These are phyloP conservation scores for Geosiphon pyriformis DNA, from an alignment of 192 early-diverging fungal genomes.

Conservation along the genomic window DNA sequence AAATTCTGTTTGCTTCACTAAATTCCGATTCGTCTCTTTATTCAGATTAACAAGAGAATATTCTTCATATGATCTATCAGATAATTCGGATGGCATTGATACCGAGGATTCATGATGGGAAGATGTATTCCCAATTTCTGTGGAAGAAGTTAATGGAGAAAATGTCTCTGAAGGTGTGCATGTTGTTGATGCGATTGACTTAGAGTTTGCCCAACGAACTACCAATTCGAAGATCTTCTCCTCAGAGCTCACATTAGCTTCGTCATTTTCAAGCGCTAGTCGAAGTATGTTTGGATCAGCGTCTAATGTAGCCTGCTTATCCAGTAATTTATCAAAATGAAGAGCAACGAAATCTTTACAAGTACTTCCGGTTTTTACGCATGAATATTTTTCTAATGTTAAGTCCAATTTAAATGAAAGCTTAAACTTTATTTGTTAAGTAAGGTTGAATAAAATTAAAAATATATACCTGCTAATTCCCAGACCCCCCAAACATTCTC, in stretches of 20 bases:
- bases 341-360: constrained; percentile 29
- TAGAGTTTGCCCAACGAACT: constrained; percentile 25
- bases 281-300: constrained; percentile 27
- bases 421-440: neutral
- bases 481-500: constrained; percentile 35
- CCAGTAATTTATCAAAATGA: constrained; percentile 19
- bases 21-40: neutral
- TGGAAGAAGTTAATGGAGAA: neutral
- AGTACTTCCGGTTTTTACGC: constrained; percentile 22
- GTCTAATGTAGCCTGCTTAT: constrained; percentile 23
- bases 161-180: neutral
- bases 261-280: constrained; percentile 28
- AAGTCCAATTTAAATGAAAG: neutral
- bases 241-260: constrained; percentile 26
- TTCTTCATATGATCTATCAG: neutral
- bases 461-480: constrained; percentile 30
- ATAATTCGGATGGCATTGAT: constrained; percentile 19
- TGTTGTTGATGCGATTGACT: neutral
- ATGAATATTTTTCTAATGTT: constrained; percentile 25
- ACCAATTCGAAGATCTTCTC: constrained; percentile 30
- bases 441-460: neutral
- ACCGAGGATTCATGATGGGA: neutral
- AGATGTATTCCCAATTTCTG: neutral
- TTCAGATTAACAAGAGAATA: neutral
- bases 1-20: no score